Base-by-base conservation (phyloP, 176 grass and related monocot species). In the Ensete glaucum region DNA sequence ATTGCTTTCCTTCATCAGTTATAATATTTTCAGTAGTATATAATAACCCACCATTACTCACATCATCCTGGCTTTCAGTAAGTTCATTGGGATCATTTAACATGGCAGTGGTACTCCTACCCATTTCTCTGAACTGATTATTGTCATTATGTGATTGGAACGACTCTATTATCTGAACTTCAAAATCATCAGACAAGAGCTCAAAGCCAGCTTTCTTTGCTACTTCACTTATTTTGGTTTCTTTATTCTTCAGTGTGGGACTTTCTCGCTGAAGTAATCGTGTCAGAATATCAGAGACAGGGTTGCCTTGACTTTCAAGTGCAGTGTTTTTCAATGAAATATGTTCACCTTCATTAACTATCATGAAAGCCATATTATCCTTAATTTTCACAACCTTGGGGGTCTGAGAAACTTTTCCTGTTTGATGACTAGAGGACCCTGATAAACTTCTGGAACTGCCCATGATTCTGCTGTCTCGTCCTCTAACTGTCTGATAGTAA, bases 311-410 rank as follows among this genome's bases (percentile, higher is more conserved):
- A 80, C 60, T 73, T 34, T 17, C 81, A 77, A 83, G 71, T 66
- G 68, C 72, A 77, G 62, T 78, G 78, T 57, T 79, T 88, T 59
- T 70, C 1, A 86, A 78, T 54, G 86, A 86, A 86, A 86, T 84
- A 80, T 73, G 81, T 62, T 88, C 85, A 74, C 85, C 89, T 65
- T 92, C 82, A 75, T 90, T 85, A 81, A 88, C 78, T 34, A 93
- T 71, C 87, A 97, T 90, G 64, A 90, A 75, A 74, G 86, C 81
- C 75, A 88, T 90, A 67, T 97, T 85, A 55, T 97, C 93, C 83
- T 83, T 83, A 13, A 93, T 66, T 77, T 86, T 77, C 77, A 88
- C 81, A 69, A 81, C 82, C 74, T 90, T 90, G 11, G 85, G 81
- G 63, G 76, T 78, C 53, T 81, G 84, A 90, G 74, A 74, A 88